These are phyloP conservation scores for Gracilaria domingensis DNA, from an alignment of 23 red algal species.

Conservation along the genomic window DNA sequence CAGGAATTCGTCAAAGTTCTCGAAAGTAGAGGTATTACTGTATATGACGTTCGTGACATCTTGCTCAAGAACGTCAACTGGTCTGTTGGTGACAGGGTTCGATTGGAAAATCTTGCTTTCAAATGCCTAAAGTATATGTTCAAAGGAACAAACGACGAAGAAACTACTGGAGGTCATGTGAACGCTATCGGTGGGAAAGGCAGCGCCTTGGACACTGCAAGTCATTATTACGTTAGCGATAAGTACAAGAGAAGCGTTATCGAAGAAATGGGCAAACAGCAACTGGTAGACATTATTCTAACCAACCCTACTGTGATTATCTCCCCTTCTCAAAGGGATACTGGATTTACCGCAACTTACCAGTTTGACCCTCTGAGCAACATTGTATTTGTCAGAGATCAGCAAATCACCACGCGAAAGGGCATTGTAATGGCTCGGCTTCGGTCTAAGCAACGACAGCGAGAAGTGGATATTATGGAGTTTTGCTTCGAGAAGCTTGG, in stretches of 20 bases:
- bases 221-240: slow-evolving; percentile 82
- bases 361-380: slow-evolving; percentile 91
- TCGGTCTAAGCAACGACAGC: slow-evolving; percentile 74
- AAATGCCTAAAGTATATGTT: slow-evolving; percentile 80
- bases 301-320: slow-evolving; percentile 95
- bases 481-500: slow-evolving; percentile 96
- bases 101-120: slow-evolving; percentile 88
- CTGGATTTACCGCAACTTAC: slow-evolving; percentile 94
- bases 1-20: slow-evolving; percentile 74
- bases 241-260: slow-evolving; percentile 91
- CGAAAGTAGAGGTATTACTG: slow-evolving; percentile 59
- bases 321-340: slow-evolving; percentile 78
- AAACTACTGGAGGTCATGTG: neutral
- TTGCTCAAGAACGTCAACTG: slow-evolving; percentile 75
- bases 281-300: slow-evolving; percentile 96
- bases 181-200: slow-evolving; percentile 12
- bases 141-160: neutral
- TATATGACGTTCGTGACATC: slow-evolving; percentile 92
- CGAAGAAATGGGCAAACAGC: slow-evolving; percentile 86
- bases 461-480: slow-evolving; percentile 97
- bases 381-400: slow-evolving; percentile 93
- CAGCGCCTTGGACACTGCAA: neutral
- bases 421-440: slow-evolving; percentile 94
- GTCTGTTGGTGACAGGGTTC: slow-evolving; percentile 82
- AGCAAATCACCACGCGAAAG: slow-evolving; percentile 96